Percentiles rank a stretch among this genome's conserved stretches.
Evolutionary conservation across 225 moss, liverwort and hornwort genomes (phyloP).

Genomic region (Sphagnum contortum): DNA sequence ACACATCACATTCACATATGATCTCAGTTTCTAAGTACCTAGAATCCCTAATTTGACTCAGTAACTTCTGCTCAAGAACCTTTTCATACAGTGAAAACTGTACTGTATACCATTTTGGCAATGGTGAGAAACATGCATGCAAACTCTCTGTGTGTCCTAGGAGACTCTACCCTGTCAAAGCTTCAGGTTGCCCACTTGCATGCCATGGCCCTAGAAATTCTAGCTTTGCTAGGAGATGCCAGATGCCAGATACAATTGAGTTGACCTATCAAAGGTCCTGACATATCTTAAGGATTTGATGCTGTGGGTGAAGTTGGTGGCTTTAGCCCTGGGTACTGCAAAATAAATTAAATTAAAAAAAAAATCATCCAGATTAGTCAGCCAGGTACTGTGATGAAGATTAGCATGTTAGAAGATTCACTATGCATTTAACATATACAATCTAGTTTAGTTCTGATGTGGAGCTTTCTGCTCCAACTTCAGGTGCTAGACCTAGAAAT

Average conservation of each 20-base stretch:
- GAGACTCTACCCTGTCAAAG: too few species aligned
- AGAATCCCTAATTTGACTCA: not conserved
- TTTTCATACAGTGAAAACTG: not conserved
- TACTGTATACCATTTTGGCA: not conserved
- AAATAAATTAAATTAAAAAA: not conserved
- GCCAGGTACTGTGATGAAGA: not conserved
- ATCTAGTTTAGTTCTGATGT: too few species aligned
- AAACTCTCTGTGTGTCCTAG: not conserved
- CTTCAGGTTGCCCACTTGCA: too few species aligned
- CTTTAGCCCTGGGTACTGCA: slow-evolving; percentile 47
- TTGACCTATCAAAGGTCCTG: too few species aligned
- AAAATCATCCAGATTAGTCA: not conserved
- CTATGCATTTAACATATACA: too few species aligned
- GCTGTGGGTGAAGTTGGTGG: slow-evolving; percentile 33
- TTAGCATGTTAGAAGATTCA: not conserved
- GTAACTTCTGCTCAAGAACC: not conserved
- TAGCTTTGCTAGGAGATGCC: too few species aligned
- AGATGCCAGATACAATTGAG: too few species aligned
- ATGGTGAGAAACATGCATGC: not conserved
- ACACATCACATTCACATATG: slow-evolving; percentile 1
- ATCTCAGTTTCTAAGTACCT: not conserved
- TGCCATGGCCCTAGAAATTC: too few species aligned
- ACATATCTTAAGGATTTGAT: slow-evolving; percentile 19
- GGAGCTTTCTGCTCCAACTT: too few species aligned
- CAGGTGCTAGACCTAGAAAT: too few species aligned